Evolutionary conservation across 352 stramenopile genomes (phyloP), one percentile per base, ranked within the genome.

Genomic region (Thalassiosira mediterranea): DNA sequence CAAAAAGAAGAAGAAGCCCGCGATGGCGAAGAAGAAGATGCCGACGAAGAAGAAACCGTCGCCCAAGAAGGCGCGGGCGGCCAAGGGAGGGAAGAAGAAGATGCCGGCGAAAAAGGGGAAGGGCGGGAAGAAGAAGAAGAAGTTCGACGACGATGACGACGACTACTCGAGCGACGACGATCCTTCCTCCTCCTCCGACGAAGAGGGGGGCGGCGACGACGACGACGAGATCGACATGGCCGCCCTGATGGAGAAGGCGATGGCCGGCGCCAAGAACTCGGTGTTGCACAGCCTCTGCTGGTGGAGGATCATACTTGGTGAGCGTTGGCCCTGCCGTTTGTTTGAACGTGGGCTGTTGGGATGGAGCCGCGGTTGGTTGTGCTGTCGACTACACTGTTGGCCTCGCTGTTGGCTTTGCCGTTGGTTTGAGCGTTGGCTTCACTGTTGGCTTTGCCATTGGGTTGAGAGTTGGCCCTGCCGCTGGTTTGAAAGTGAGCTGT

Each of bases 271-370:
- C 4, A 73, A 81, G 29, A 85, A 87, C 19, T 91, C 86, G 53
- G 86, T 95, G n/a, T 88, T 98, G 28, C 96, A 99, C 49, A 91
- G 93, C 29, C 93, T 99, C 59, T 91, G 93, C 19, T 99, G 97
- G 97, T 98, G 96, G 60, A 89, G 97, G 28, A 96, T 99, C 54
- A 93, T 99, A 46, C 81, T 99, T 38, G 74, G 72, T 83, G 19
- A 74, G 66, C 13, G 38, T n/a, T n/a, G n/a, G n/a, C n/a, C n/a
- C n/a, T n/a, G n/a, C n/a, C n/a, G n/a, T n/a, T n/a, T n/a, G n/a
- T n/a, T n/a, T n/a, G n/a, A n/a, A n/a, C n/a, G n/a, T n/a, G n/a
- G n/a, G n/a, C n/a, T n/a, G n/a, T n/a, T n/a, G n/a, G n/a, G n/a
- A n/a, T n/a, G n/a, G n/a, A n/a, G n/a, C n/a, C n/a, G n/a, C n/a